These are phyloP conservation scores for Sugiyamaella xylanicola DNA, from an alignment of 1,139 yeast species.

Conservation along the genomic window DNA sequence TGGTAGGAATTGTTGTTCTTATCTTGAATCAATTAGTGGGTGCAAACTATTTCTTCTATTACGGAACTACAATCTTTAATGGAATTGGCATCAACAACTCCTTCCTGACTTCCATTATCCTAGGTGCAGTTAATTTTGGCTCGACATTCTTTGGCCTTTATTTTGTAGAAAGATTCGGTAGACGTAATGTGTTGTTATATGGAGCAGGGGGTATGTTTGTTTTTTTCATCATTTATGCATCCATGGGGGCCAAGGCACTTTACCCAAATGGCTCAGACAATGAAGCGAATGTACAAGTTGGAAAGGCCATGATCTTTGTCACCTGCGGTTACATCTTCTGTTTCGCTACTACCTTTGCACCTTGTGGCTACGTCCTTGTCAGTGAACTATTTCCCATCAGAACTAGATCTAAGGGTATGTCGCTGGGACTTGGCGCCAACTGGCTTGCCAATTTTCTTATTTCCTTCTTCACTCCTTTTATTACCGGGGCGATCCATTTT, in stretches of 20 bases:
- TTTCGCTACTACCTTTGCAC: slow-evolving; percentile 89
- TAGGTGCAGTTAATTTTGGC: slow-evolving; percentile 77
- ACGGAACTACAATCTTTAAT: slow-evolving; percentile 74
- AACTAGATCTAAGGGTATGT: slow-evolving; percentile 75
- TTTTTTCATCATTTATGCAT: slow-evolving; percentile 66
- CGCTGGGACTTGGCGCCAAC: slow-evolving; percentile 55
- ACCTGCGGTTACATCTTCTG: slow-evolving; percentile 78
- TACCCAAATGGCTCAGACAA: slow-evolving; percentile 50
- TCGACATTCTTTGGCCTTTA: slow-evolving; percentile 71
- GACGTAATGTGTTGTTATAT: slow-evolving; percentile 63
- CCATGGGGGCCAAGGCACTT: slow-evolving; percentile 65
- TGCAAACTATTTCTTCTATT: slow-evolving; percentile 79
- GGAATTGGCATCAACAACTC: slow-evolving; percentile 69
- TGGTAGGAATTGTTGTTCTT: slow-evolving; percentile 66
- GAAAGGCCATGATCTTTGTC: slow-evolving; percentile 60
- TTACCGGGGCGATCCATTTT: slow-evolving; percentile 52
- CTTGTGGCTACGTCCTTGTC: slow-evolving; percentile 74
- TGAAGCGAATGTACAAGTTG: slow-evolving; percentile 52
- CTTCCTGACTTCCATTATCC: slow-evolving; percentile 73
- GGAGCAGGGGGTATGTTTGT: slow-evolving; percentile 69
- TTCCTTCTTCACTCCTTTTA: slow-evolving; percentile 52
- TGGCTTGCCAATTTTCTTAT: slow-evolving; percentile 75
- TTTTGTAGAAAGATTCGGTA: slow-evolving; percentile 69
- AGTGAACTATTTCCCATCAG: slow-evolving; percentile 81
- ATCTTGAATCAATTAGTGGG: slow-evolving; percentile 78